phyloP scores from a whole-genome alignment of 2,329 filamentous ascomycete genomes.

The Cryphonectria japonica region DNA sequence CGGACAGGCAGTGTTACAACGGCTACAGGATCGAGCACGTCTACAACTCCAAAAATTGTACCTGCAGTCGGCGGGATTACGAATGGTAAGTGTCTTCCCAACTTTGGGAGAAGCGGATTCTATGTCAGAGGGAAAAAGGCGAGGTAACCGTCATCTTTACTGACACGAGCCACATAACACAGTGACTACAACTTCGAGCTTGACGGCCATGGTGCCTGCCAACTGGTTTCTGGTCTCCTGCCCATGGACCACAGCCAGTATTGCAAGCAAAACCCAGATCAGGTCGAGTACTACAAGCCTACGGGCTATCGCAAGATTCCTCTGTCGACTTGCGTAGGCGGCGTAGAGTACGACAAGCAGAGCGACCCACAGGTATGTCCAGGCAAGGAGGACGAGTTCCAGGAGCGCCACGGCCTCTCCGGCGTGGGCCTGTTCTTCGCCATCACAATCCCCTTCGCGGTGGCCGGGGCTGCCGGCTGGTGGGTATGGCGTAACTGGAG shows the following conservation, averaged over 20 bases:
- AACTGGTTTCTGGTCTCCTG: constrained; percentile 72
- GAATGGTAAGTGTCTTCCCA: constrained; percentile 73
- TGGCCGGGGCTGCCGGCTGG: constrained; percentile 76
- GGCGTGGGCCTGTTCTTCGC: constrained; percentile 84
- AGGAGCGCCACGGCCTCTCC: constrained; percentile 69
- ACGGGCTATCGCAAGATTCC: constrained; percentile 91
- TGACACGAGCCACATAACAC: constrained; percentile 32
- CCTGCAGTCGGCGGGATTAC: constrained; percentile 82
- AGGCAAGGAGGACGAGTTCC: constrained; percentile 80
- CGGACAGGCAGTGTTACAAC: constrained; percentile 80
- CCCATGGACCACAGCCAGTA: constrained; percentile 57
- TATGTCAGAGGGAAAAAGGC: background rate
- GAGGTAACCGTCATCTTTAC: constrained; percentile 23
- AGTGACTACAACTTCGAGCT: constrained; percentile 95
- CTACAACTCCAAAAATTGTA: constrained; percentile 77
- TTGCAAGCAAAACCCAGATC: constrained; percentile 66
- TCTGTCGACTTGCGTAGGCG: constrained; percentile 82
- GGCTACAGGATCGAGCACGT: constrained; percentile 71
- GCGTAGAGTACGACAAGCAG: constrained; percentile 73
- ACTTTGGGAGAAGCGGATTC: background rate
- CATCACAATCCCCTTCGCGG: constrained; percentile 72
- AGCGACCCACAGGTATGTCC: constrained; percentile 67
- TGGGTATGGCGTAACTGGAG: constrained; percentile 86
- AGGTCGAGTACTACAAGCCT: constrained; percentile 78
- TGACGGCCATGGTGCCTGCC: constrained; percentile 75